Conservation (phyloP, 139 green algal species). For the Pleodorina starrii region DNA sequence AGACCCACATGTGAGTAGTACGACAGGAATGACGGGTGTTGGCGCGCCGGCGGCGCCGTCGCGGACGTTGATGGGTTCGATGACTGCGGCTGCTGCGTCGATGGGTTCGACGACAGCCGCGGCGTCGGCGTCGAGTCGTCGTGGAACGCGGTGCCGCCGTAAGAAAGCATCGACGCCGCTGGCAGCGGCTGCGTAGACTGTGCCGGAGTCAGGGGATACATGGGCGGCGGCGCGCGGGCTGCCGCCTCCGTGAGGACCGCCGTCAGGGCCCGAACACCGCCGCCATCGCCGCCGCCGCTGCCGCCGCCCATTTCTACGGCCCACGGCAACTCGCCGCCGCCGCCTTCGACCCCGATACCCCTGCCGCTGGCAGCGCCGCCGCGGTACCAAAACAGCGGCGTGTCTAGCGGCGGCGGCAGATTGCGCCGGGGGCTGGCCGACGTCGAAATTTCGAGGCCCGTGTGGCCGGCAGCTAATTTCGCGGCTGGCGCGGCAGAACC, state of each 20-base stretch:
- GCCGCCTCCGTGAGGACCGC: background rate
- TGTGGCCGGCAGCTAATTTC: too few species aligned
- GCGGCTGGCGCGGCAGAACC: too few species aligned
- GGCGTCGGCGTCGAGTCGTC: background rate
- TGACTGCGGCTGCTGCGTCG: background rate
- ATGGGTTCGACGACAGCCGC: background rate
- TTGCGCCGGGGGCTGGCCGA: background rate
- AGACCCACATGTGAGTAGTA: background rate
- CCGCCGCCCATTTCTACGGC: background rate
- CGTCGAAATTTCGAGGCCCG: too few species aligned
- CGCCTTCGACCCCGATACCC: background rate
- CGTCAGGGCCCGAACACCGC: too few species aligned
- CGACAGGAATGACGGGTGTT: constrained; percentile 13
- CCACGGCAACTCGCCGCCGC: background rate
- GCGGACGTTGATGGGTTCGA: too few species aligned
- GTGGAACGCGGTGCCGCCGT: background rate
- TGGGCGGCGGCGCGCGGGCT: background rate
- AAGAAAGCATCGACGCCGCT: background rate
- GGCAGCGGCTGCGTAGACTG: background rate
- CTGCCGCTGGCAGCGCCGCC: background rate
- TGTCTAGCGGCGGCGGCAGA: background rate
- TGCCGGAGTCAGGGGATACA: background rate
- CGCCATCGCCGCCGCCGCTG: too few species aligned
- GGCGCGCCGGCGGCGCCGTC: background rate
- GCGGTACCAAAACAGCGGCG: background rate